Percentiles rank a stretch among this genome's conserved stretches.
Evolutionary conservation across 202 grass and related monocot species (phyloP).

Genomic region (Musa balbisiana): DNA sequence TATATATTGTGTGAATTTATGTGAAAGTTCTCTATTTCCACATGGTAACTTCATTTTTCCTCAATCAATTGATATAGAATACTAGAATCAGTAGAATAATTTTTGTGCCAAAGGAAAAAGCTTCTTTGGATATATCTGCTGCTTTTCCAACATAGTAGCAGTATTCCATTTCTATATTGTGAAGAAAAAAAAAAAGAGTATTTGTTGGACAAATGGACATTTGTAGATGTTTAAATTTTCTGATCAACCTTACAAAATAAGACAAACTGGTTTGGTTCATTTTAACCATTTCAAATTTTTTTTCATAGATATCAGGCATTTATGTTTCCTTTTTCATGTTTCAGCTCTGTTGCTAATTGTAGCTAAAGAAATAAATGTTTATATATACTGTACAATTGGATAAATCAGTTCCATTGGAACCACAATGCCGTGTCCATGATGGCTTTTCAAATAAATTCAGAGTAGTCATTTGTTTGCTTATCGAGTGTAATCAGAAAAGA

Average conservation of each 20-base stretch:
- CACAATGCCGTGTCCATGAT: not conserved
- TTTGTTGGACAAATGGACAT: not conserved
- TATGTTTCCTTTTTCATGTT: not conserved
- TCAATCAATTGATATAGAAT: not conserved
- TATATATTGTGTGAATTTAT: not conserved
- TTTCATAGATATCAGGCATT: not conserved
- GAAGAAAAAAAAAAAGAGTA: too few species aligned
- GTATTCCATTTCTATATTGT: not conserved
- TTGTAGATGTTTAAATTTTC: not conserved
- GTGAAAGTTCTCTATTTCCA: not conserved
- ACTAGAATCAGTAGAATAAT: too few species aligned
- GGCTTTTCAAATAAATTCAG: not conserved
- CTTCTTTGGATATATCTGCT: not conserved
- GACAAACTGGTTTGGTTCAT: not conserved
- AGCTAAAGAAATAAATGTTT: not conserved
- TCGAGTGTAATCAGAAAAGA: not conserved
- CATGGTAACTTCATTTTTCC: not conserved
- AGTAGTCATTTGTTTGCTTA: not conserved
- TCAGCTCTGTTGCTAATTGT: not conserved
- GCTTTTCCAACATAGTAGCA: not conserved
- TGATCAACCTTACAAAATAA: not conserved
- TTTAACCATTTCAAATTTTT: not conserved
- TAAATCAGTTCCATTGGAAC: not conserved
- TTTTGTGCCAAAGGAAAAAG: not conserved
- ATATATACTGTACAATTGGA: not conserved